phyloP scores from a whole-genome alignment of 805 yeast genomes.

The Ogataea ramenticola region DNA sequence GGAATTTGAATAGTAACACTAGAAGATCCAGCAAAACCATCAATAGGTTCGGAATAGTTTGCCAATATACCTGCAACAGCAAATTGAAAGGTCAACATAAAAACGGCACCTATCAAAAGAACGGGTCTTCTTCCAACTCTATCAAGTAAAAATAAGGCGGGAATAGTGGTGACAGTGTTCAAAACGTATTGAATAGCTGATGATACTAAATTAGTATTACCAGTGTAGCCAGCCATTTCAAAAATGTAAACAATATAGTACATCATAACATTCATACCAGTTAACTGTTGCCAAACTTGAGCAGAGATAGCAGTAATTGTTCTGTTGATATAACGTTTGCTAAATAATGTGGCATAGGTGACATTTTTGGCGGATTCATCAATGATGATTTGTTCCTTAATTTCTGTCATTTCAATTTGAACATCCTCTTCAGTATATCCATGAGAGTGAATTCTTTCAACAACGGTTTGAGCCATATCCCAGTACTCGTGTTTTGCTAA shows the following conservation, averaged over 20 bases:
- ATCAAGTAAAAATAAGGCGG: constrained; percentile 54
- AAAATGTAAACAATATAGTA: constrained; percentile 57
- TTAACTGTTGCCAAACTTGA: constrained; percentile 51
- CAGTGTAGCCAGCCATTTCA: constrained; percentile 50
- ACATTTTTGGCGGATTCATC: constrained; percentile 41
- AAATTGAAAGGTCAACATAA: constrained; percentile 24
- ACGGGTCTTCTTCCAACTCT: constrained; percentile 62
- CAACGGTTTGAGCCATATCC: constrained; percentile 23
- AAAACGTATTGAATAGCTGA: constrained; percentile 50
- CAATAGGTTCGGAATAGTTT: constrained; percentile 29
- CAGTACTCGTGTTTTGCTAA: constrained; percentile 19
- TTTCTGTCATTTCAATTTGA: constrained; percentile 46
- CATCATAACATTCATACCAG: constrained; percentile 60
- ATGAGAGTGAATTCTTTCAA: constrained; percentile 3
- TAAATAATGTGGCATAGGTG: constrained; percentile 42
- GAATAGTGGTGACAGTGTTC: constrained; percentile 44
- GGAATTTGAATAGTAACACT: constrained; percentile 30
- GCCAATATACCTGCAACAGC: constrained; percentile 38
- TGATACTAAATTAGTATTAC: constrained; percentile 40
- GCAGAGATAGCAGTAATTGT: constrained; percentile 43
- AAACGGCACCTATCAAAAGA: constrained; percentile 36
- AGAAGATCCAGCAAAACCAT: constrained; percentile 19
- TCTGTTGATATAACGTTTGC: constrained; percentile 37
- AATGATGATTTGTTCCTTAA: constrained; percentile 46
- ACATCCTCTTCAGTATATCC: constrained; percentile 31